Evolutionary conservation across 1,139 yeast species (phyloP).

Genomic region (Saccharomyces hybrid): DNA sequence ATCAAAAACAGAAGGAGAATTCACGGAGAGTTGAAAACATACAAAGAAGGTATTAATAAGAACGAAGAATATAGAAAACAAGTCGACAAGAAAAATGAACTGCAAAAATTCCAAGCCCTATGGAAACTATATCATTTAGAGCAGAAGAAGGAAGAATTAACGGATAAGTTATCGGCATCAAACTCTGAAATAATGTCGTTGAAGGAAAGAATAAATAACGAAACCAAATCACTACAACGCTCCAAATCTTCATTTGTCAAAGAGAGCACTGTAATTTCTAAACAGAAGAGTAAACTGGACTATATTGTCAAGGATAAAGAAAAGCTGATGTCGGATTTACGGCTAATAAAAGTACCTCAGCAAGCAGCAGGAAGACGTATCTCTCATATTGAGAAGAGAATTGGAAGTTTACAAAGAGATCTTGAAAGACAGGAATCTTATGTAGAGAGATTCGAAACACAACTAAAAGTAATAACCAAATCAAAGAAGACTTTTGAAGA

Average conservation of each 20-base stretch:
- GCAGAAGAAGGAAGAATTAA: constrained; percentile 35
- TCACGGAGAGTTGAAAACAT: constrained; percentile 70
- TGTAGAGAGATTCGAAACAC: constrained; percentile 40
- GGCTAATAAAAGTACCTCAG: constrained; percentile 46
- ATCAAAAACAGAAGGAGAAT: constrained; percentile 67
- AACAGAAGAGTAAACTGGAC: constrained; percentile 37
- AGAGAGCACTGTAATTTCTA: constrained; percentile 38
- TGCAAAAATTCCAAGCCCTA: constrained; percentile 46
- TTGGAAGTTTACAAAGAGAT: constrained; percentile 48
- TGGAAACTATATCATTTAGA: constrained; percentile 68
- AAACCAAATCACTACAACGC: constrained; percentile 27
- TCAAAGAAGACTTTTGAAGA: constrained; percentile 41
- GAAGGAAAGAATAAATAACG: constrained; percentile 24
- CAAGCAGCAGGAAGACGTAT: constrained; percentile 37
- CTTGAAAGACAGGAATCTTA: constrained; percentile 43
- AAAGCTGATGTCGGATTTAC: constrained; percentile 47
- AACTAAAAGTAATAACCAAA: constrained; percentile 42
- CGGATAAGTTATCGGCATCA: constrained; percentile 29
- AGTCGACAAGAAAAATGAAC: constrained; percentile 41
- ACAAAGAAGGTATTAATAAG: constrained; percentile 67
- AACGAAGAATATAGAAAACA: constrained; percentile 61
- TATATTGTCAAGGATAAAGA: constrained; percentile 40
- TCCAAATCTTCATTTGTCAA: constrained; percentile 42
- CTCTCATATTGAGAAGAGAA: constrained; percentile 42
- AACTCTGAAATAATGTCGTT: constrained; percentile 32